Conservation (phyloP, 1,284 basidiomycete species). For the Cystobasidium sp. region DNA sequence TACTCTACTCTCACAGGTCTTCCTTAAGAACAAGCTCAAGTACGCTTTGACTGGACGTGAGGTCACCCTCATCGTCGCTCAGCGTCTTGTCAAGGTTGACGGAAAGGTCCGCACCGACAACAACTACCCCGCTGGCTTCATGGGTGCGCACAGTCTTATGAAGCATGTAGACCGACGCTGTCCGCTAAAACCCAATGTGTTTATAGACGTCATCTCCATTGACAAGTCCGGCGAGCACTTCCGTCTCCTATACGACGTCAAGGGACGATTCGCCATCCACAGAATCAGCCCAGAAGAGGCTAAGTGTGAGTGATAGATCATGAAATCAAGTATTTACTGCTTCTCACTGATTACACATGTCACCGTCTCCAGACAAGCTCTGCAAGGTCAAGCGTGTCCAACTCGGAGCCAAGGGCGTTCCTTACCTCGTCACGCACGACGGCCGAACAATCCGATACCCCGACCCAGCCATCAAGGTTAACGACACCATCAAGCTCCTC, state of each 20-base stretch:
- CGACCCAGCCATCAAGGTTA: slow-evolving; percentile 91
- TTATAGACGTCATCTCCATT: slow-evolving; percentile 87
- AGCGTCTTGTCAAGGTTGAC: slow-evolving; percentile 98
- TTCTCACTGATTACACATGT: neutral
- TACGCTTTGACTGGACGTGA: slow-evolving; percentile 97
- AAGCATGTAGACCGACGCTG: neutral
- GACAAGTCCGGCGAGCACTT: slow-evolving; percentile 99
- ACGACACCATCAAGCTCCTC: slow-evolving; percentile 98
- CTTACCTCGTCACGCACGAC: slow-evolving; percentile 97
- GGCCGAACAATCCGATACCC: slow-evolving; percentile 99
- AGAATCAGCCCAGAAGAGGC: slow-evolving; percentile 99
- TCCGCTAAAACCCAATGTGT: neutral
- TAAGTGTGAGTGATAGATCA: slow-evolving; percentile 59
- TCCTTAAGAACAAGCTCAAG: slow-evolving; percentile 99
- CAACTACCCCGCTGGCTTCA: slow-evolving; percentile 96
- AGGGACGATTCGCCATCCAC: slow-evolving; percentile 99
- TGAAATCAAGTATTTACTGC: neutral
- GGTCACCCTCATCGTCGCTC: slow-evolving; percentile 91
- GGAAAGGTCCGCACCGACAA: slow-evolving; percentile 97
- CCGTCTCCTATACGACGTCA: slow-evolving; percentile 98
- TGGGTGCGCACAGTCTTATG: slow-evolving; percentile 67
- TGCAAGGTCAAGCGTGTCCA: slow-evolving; percentile 93
- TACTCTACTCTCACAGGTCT: slow-evolving; percentile 73
- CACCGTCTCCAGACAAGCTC: slow-evolving; percentile 72
- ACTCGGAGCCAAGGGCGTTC: slow-evolving; percentile 91